Conservation (phyloP, 495 filamentous ascomycete genomes). For the Neurospora pannonica region DNA sequence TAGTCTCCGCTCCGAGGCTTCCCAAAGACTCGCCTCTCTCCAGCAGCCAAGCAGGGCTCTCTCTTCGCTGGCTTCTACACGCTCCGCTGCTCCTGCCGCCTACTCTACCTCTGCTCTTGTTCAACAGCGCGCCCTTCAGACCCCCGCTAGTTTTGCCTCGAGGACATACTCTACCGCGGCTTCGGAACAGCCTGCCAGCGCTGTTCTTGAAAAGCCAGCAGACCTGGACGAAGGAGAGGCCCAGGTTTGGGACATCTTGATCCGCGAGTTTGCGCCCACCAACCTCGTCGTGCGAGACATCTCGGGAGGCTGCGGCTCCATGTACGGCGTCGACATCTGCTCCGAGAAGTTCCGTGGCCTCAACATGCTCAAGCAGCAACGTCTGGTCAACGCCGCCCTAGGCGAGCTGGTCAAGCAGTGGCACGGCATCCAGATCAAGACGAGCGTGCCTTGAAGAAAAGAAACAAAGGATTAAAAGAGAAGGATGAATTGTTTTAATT, state of each 20-base stretch:
- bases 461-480: background rate
- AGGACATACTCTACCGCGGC: background rate
- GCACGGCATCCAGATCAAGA: constrained; percentile 69
- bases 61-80: background rate
- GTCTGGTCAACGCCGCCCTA: constrained; percentile 58
- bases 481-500: background rate
- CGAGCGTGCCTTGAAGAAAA: constrained; percentile 32
- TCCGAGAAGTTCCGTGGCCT: constrained; percentile 56
- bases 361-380: constrained; percentile 61
- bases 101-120: background rate
- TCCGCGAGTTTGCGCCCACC: constrained; percentile 33
- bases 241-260: constrained; percentile 35
- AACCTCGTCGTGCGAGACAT: constrained; percentile 59
- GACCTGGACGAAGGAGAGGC: constrained; percentile 35
- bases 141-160: background rate
- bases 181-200: background rate
- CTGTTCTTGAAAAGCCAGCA: constrained; percentile 27
- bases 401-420: constrained; percentile 62
- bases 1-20: background rate
- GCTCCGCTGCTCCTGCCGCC: background rate
- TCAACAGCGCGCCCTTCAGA: constrained; percentile 1
- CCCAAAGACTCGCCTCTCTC: background rate
- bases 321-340: constrained; percentile 66
- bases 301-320: constrained; percentile 67
- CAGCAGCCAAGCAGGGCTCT: background rate